These are phyloP conservation scores for Daldinia decipiens DNA, from an alignment of 495 filamentous ascomycete species.

Conservation along the genomic window DNA sequence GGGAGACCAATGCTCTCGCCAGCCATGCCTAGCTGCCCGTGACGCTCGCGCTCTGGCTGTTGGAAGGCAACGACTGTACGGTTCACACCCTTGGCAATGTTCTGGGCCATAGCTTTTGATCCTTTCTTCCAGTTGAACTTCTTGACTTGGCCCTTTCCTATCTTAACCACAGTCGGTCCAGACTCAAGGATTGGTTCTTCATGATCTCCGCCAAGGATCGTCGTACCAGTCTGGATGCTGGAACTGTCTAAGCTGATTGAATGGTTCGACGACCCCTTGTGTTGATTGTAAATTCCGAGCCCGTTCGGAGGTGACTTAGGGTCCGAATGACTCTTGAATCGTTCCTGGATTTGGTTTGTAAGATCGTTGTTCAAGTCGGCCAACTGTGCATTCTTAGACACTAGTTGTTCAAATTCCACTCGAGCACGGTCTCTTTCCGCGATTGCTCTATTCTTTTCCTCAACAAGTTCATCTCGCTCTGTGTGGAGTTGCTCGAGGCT, in stretches of 20 bases:
- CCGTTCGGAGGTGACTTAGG: conserved; percentile 71
- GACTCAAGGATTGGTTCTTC: conserved; percentile 74
- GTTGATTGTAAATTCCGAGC: conserved; percentile 83
- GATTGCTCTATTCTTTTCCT: conserved; percentile 81
- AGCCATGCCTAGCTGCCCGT: conserved; percentile 57
- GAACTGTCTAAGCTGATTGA: conserved; percentile 68
- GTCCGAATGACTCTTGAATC: conserved; percentile 76
- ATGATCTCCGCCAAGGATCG: conserved; percentile 70
- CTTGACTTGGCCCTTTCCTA: conserved; percentile 89
- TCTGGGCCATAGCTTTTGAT: conserved; percentile 90
- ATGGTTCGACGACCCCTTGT: conserved; percentile 76
- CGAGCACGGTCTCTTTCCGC: conserved; percentile 89
- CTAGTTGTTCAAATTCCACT: conserved; percentile 94
- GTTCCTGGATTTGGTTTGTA: conserved; percentile 90
- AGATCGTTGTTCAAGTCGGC: conserved; percentile 94
- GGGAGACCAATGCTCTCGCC: conserved; percentile 68
- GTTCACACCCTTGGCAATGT: conserved; percentile 91
- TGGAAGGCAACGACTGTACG: conserved; percentile 73
- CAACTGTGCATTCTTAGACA: conserved; percentile 91
- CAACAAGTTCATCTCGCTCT: conserved; percentile 80
- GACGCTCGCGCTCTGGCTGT: conserved; percentile 58
- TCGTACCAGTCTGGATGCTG: conserved; percentile 63
- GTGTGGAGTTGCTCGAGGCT: conserved; percentile 86
- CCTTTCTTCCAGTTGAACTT: conserved; percentile 99
- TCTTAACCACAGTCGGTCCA: conserved; percentile 89